A percentile compares a stretch with the other conserved stretches of the same genome.
Conservation (phyloP, 1,284 basidiomycete genomes). For the Leccinum subspadiceum region DNA sequence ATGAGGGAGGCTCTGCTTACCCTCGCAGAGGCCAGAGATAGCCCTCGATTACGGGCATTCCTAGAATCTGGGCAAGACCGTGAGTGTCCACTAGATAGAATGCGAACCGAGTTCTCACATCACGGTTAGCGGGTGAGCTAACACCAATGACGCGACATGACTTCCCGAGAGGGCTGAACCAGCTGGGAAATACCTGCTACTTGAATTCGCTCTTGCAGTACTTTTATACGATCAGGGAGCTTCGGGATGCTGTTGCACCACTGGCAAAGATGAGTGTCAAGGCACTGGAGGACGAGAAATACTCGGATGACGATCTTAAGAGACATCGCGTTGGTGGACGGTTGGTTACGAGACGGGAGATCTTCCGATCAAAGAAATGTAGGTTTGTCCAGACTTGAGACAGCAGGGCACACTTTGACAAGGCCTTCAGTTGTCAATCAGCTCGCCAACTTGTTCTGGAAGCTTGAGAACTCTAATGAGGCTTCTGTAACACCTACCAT, state of each 20-base stretch:
- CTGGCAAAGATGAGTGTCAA: constrained; percentile 58
- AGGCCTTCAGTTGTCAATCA: constrained; percentile 66
- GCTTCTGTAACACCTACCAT: constrained; percentile 79
- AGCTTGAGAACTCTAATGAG: constrained; percentile 67
- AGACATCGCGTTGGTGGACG: constrained; percentile 85
- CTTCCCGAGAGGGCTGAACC: constrained; percentile 84
- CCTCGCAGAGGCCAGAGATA: constrained; percentile 72
- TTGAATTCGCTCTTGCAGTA: constrained; percentile 80
- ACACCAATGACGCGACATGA: constrained; percentile 42
- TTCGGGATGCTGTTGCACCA: constrained; percentile 72
- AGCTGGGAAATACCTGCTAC: constrained; percentile 93
- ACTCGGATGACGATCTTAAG: constrained; percentile 77
- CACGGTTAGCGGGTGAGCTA: constrained; percentile 60
- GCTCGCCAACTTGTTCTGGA: constrained; percentile 75
- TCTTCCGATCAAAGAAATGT: constrained; percentile 84
- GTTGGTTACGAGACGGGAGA: constrained; percentile 75
- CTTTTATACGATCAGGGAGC: constrained; percentile 91
- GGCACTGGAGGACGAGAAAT: constrained; percentile 61
- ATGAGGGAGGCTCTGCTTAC: constrained; percentile 67
- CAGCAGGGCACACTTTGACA: constrained; percentile 12
- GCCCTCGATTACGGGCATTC: constrained; percentile 67
- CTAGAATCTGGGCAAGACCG: constrained; percentile 68
- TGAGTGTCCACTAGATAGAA: constrained; percentile 40
- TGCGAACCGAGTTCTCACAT: constrained; percentile 7
- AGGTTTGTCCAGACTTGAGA: constrained; percentile 26